Percentiles rank a stretch among this genome's conserved stretches.
Evolutionary conservation across 306 rosid species (phyloP).

Genomic region (Dryas drummondii): DNA sequence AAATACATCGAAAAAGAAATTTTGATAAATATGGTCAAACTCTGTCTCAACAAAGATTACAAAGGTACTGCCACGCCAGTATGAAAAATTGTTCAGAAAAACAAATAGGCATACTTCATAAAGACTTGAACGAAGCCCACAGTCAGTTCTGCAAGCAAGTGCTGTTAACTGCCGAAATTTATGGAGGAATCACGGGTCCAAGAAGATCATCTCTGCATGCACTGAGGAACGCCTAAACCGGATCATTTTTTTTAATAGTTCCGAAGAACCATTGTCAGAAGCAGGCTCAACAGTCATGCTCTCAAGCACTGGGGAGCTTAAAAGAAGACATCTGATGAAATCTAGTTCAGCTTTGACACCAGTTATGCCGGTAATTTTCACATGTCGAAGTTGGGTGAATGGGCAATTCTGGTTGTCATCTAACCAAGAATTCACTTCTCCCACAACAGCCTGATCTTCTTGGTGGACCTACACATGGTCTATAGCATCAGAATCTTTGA

Average conservation of each 20-base stretch:
- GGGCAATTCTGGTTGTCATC: conserved; percentile 23
- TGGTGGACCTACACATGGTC: conserved; percentile 35
- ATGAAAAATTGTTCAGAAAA: no score
- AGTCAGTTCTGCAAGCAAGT: no score
- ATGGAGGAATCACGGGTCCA: conserved; percentile 20
- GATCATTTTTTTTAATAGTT: conserved; percentile 13
- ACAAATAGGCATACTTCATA: no score
- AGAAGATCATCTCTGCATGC: conserved; percentile 31
- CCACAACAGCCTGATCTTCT: conserved; percentile 30
- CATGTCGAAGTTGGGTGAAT: conserved; percentile 35
- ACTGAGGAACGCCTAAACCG: conserved; percentile 8
- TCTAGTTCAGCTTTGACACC: conserved; percentile 47
- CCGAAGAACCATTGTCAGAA: conserved; percentile 14
- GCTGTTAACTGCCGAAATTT: no score
- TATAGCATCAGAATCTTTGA: neutral
- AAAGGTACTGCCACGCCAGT: no score
- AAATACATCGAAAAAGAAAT: no score
- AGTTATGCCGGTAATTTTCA: conserved; percentile 39
- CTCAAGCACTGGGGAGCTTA: conserved; percentile 8
- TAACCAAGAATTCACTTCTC: conserved; percentile 23
- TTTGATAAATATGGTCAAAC: no score
- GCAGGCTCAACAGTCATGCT: conserved; percentile 48
- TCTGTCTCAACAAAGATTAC: no score
- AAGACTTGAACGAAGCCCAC: no score
- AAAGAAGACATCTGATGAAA: conserved; percentile 51